Conservation (phyloP, 176 grass and related monocot species). For the Carex kokanica region DNA sequence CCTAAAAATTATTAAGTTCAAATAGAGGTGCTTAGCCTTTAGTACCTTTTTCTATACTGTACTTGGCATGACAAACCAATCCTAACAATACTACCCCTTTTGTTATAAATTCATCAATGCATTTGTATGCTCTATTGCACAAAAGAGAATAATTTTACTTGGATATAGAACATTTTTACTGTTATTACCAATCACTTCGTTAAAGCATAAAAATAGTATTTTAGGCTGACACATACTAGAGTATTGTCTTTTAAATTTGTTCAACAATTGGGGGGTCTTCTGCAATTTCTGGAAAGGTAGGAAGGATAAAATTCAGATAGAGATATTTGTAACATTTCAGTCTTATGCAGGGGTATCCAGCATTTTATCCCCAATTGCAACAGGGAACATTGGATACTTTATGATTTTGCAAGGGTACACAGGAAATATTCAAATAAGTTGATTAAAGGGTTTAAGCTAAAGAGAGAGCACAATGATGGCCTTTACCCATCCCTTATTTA, state of each 20-base stretch:
- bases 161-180: neutral
- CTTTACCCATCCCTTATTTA: neutral
- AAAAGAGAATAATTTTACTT: neutral
- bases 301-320: neutral
- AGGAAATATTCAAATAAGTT: neutral
- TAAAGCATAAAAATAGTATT: neutral
- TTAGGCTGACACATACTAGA: neutral
- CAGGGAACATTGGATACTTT: neutral
- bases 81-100: neutral
- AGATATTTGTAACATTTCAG: neutral
- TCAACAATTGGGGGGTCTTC: neutral
- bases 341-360: neutral
- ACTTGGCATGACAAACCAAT: neutral
- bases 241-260: neutral
- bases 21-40: neutral
- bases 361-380: neutral
- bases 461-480: neutral
- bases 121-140: neutral
- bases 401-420: neutral
- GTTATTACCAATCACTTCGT: neutral
- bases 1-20: neutral
- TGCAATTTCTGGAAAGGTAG: neutral
- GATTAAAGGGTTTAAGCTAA: neutral
- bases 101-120: neutral
- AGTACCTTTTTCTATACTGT: neutral